phyloP scores from a whole-genome alignment of 768 basidiomycete genomes.

The Boletus eberwhitei region DNA sequence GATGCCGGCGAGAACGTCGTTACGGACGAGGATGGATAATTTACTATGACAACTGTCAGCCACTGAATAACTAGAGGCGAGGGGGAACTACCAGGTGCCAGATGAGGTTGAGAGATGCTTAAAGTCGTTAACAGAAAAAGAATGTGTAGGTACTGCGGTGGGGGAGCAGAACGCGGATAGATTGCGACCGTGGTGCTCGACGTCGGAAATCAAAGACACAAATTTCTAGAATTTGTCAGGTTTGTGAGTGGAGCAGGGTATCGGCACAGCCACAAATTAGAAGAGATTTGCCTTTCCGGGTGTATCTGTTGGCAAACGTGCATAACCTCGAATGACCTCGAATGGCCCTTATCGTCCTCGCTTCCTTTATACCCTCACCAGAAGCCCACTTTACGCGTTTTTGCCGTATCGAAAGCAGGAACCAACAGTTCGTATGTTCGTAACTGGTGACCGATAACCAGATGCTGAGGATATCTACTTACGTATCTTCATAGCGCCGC shows the following conservation, averaged over 20 bases:
- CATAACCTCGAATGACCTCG: too few relatives aligned
- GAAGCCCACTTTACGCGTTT: too few relatives aligned
- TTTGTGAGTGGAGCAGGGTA: slow-evolving; percentile 18
- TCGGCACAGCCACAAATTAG: slow-evolving; percentile 16
- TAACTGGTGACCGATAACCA: background rate
- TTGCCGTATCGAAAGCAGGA: background rate
- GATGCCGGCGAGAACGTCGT: slow-evolving; percentile 7
- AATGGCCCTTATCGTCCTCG: slow-evolving; percentile 4
- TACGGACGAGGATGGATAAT: slow-evolving; percentile 8
- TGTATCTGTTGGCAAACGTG: background rate
- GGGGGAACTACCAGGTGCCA: slow-evolving; percentile 3
- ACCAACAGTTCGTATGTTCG: background rate
- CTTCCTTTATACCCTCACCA: background rate
- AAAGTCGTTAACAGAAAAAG: slow-evolving; percentile 18
- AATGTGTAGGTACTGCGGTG: slow-evolving; percentile 1
- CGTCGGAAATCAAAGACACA: slow-evolving; percentile 15
- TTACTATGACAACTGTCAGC: slow-evolving; percentile 19
- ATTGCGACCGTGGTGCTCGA: slow-evolving; percentile 9
- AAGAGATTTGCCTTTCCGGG: slow-evolving; percentile 17
- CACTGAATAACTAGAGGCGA: background rate
- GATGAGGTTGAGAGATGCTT: background rate
- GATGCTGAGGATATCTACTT: slow-evolving; percentile 2
- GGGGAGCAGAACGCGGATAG: slow-evolving; percentile 1
- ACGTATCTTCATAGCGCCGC: slow-evolving; percentile 1
- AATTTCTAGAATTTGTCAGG: slow-evolving; percentile 24